Base-by-base conservation (phyloP, 2,329 filamentous ascomycete species). In the Bisporella sp. region DNA sequence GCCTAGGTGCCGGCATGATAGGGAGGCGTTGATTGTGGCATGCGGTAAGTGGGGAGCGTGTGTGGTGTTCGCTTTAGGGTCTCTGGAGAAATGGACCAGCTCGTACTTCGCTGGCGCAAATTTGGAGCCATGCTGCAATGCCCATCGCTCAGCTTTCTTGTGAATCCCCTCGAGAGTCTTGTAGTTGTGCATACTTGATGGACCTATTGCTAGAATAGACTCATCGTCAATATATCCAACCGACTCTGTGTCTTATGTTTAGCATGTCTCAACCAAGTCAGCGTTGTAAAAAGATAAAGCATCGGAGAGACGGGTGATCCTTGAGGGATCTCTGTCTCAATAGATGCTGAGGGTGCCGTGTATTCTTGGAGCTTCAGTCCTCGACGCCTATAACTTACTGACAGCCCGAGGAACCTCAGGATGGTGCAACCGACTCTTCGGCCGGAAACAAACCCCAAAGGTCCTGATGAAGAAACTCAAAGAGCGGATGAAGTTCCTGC, bases 281-380 rank as follows among this genome's bases (percentile, higher is more conserved):
- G 56, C 48, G 32, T 61, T 64, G 54, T 59, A 65, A 65, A 59
- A 7, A 64, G 45, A 44, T 57, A 63, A 8, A 64, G 56, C 41
- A 63, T 60, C 33, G 54, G 60, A 32, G 57, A 64, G 47, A 64
- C 37, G 6, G 52, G 57, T 6, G 59, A 54, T 35, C 45, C 49
- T 47, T 54, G 45, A 6, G 49, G 52, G 5, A 54, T 54, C 29
- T 57, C 52, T 6, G 57, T 59, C 48, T 54, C 42, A 21, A 54
- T 48, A 32, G 50, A 44, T 37, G 44, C 21, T 41, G 47, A 45
- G n/a, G 46, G 37, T 42, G 48, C 47, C 39, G 48, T 54, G 41
- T 53, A 55, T 31, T 52, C 52, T 37, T 53, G 31, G 31, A 59
- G 46, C 31, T 56, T 54, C 45, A 59, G 39, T 48, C n/a, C n/a